Conservation (phyloP, 225 moss, liverwort and hornwort species). For the Polytrichum commune region DNA sequence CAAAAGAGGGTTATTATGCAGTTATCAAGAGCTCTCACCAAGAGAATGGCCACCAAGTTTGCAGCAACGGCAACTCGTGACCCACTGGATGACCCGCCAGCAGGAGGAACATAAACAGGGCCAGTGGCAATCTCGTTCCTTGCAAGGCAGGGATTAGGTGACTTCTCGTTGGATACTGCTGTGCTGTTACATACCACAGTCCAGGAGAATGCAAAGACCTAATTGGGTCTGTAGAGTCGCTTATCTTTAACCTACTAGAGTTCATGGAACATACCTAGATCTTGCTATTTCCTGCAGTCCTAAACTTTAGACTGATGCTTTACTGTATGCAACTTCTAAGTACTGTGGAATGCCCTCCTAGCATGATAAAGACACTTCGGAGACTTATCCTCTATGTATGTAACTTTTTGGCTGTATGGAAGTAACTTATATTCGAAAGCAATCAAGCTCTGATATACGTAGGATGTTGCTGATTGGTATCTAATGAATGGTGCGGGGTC, state of each 20-base stretch:
- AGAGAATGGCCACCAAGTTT: slow-evolving; percentile 70
- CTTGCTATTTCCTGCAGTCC: not conserved
- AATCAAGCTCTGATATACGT: not conserved
- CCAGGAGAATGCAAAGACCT: slow-evolving; percentile 53
- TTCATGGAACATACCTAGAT: too few relatives aligned
- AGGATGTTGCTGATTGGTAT: not conserved
- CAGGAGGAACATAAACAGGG: slow-evolving; percentile 48
- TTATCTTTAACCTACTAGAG: too few relatives aligned
- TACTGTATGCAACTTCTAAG: not conserved
- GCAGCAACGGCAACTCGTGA: slow-evolving; percentile 84
- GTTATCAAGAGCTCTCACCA: slow-evolving; percentile 25
- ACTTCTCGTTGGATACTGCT: slow-evolving; percentile 67
- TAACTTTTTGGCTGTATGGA: not conserved
- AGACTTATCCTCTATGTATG: not conserved
- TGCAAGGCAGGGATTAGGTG: slow-evolving; percentile 77
- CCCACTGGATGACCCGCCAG: slow-evolving; percentile 87
- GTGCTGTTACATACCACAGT: slow-evolving; percentile 60
- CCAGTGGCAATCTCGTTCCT: slow-evolving; percentile 71
- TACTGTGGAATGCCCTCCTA: not conserved
- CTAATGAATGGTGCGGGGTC: not conserved
- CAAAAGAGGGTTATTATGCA: not conserved
- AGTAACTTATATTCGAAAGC: not conserved
- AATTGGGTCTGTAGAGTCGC: not conserved
- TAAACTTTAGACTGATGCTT: not conserved
- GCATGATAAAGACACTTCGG: not conserved